Conservation (phyloP, 2,329 filamentous ascomycete species). For the Aspergillus sp. region DNA sequence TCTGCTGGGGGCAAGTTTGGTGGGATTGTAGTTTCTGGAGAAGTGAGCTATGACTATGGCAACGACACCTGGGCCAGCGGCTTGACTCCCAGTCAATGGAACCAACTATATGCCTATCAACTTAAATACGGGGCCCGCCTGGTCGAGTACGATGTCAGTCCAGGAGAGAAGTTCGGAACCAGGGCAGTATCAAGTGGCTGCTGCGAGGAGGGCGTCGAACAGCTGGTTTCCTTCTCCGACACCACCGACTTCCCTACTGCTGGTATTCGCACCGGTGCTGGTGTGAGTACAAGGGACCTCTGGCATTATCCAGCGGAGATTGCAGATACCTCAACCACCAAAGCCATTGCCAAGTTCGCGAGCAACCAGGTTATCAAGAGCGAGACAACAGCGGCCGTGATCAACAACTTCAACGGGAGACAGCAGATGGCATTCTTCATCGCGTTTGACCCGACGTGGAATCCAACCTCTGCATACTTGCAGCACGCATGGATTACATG, state of each 20-base stretch:
- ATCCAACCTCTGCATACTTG: conserved; percentile 55
- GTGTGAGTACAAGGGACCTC: conserved; percentile 52
- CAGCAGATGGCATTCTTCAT: conserved; percentile 65
- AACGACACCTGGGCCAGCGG: conserved; percentile 50
- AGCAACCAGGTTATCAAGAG: conserved; percentile 40
- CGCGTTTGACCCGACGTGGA: conserved; percentile 53
- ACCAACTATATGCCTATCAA: conserved; percentile 58
- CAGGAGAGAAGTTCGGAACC: conserved; percentile 51
- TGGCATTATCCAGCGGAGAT: conserved; percentile 62
- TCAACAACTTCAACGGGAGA: conserved; percentile 57
- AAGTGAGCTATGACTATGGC: conserved; percentile 57
- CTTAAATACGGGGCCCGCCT: conserved; percentile 58
- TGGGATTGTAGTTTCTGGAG: conserved; percentile 56
- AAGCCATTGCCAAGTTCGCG: conserved; percentile 55
- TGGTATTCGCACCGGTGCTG: conserved; percentile 52
- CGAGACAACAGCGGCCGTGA: conserved; percentile 56
- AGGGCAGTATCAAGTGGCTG: conserved; percentile 42
- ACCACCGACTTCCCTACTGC: conserved; percentile 54
- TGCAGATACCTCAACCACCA: conserved; percentile 53
- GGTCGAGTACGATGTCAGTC: conserved; percentile 60
- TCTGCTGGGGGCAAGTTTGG: conserved; percentile 57
- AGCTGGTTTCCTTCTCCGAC: conserved; percentile 55
- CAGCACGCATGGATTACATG: conserved; percentile 65
- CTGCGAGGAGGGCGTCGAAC: conserved; percentile 50
- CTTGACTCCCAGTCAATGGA: conserved; percentile 58